These are phyloP conservation scores for Chrysoporthe deuterocubensis DNA, from an alignment of 2,329 filamentous ascomycete genomes.

Conservation along the genomic window DNA sequence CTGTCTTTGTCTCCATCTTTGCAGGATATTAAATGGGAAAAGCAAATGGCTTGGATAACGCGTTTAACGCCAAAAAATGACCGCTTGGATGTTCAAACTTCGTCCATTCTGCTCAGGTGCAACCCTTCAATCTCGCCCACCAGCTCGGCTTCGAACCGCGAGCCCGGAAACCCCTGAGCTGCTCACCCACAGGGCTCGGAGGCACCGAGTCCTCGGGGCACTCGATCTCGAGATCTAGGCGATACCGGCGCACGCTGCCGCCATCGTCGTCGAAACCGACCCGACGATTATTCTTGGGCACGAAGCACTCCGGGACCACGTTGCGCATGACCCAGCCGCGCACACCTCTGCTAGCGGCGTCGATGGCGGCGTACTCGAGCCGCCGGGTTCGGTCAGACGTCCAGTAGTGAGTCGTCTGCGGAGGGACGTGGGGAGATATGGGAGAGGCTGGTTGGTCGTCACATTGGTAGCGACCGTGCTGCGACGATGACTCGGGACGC, in stretches of 20 bases:
- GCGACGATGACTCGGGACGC: conserved; percentile 32
- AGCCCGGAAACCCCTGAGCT: conserved; percentile 25
- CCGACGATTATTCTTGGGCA: conserved; percentile 53
- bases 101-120: not conserved
- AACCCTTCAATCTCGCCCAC: conserved; percentile 25
- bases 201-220: conserved; percentile 30
- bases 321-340: conserved; percentile 63
- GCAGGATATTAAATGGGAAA: not conserved
- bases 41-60: not conserved
- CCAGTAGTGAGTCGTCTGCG: conserved; percentile 69
- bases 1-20: conserved; percentile 6
- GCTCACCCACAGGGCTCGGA: conserved; percentile 27
- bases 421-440: conserved; percentile 47
- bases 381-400: conserved; percentile 65
- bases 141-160: conserved; percentile 10
- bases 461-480: conserved; percentile 17
- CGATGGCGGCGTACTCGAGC: conserved; percentile 69
- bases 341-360: conserved; percentile 63
- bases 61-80: not conserved
- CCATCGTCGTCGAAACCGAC: conserved; percentile 64
- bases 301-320: conserved; percentile 64
- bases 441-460: conserved; percentile 31
- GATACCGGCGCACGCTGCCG: conserved; percentile 66
- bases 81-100: not conserved
- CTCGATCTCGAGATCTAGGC: conserved; percentile 57